Conservation (phyloP, 1,139 yeast species). For the Nadsonia commutata region DNA sequence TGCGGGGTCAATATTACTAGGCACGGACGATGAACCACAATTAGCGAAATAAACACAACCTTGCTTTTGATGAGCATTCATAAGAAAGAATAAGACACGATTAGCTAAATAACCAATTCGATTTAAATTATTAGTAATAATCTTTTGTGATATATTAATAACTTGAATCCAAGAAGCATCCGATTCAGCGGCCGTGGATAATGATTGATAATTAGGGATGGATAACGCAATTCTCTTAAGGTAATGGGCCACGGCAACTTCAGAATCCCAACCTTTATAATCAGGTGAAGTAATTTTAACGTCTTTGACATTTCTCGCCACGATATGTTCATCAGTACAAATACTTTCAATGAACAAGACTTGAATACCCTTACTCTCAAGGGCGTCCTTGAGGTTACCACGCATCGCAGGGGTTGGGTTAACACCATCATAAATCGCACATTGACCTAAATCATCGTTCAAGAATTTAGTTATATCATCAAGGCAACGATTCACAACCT, state of each 20-base stretch:
- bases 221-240: conserved; percentile 30
- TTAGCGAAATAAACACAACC: conserved; percentile 77
- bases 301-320: conserved; percentile 67
- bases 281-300: conserved; percentile 78
- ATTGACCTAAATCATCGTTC: conserved; percentile 67
- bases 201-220: conserved; percentile 32
- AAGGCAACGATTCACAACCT: conserved; percentile 50
- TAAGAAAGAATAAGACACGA: conserved; percentile 75
- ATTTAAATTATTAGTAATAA: conserved; percentile 58
- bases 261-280: conserved; percentile 55
- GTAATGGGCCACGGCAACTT: conserved; percentile 29
- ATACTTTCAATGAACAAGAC: conserved; percentile 79
- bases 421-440: conserved; percentile 92
- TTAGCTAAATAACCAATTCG: conserved; percentile 79
- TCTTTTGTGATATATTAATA: conserved; percentile 79
- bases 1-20: background rate
- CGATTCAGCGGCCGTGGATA: conserved; percentile 27
- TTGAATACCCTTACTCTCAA: conserved; percentile 48
- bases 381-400: conserved; percentile 36
- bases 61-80: conserved; percentile 71
- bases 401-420: conserved; percentile 68
- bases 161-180: conserved; percentile 60
- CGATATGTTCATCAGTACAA: conserved; percentile 56
- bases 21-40: background rate
- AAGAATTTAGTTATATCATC: conserved; percentile 60